phyloP scores from a whole-genome alignment of 148 eudicot species.

The Oxyria digyna region DNA sequence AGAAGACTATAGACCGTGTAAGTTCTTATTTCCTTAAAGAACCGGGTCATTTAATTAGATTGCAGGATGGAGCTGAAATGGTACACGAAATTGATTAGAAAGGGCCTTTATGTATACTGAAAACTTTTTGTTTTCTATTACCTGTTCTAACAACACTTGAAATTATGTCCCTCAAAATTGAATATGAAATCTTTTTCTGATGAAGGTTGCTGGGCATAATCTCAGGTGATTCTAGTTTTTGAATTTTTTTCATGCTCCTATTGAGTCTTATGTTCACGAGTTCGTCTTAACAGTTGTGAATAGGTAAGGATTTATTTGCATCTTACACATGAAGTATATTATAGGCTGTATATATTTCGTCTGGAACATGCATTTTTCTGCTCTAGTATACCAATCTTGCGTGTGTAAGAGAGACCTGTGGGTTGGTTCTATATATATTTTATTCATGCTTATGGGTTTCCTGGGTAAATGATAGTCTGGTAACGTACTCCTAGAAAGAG shows the following conservation, averaged over 20 bases:
- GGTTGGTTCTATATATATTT: neutral
- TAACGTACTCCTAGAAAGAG: neutral
- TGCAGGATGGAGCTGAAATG: neutral
- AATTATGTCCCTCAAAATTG: neutral
- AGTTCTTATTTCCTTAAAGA: constrained; percentile 19
- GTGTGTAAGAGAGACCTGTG: neutral
- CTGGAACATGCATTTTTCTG: neutral
- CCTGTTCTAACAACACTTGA: neutral
- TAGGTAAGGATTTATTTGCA: neutral
- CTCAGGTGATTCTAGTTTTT: neutral
- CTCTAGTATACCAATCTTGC: neutral
- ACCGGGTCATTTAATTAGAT: neutral
- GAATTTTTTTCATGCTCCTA: neutral
- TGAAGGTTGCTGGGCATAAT: neutral
- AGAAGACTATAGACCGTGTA: constrained; percentile 79
- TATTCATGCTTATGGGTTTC: neutral
- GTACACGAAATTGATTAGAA: neutral
- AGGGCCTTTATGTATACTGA: neutral
- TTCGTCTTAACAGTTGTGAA: neutral
- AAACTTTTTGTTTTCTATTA: neutral
- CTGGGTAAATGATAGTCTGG: neutral
- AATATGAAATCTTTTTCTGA: neutral
- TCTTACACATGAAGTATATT: neutral
- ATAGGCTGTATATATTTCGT: neutral
- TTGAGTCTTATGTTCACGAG: neutral